These are phyloP conservation scores for Pythium grandisporangium DNA, from an alignment of 352 stramenopile genomes.

Conservation along the genomic window DNA sequence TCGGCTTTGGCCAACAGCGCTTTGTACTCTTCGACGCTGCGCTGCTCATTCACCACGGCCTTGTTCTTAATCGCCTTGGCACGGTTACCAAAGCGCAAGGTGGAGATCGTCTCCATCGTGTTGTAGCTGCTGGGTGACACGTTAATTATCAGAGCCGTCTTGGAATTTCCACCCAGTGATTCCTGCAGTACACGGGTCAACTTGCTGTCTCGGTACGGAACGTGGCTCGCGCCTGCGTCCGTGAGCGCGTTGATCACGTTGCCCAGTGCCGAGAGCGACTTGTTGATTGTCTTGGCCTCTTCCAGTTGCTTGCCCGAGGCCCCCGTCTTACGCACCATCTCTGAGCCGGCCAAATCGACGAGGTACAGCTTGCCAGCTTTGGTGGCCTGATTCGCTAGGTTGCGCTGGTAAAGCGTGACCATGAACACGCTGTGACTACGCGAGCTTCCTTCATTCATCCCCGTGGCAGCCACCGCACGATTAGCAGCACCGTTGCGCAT, in stretches of 20 bases:
- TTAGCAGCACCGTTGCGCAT: slow-evolving; percentile 79
- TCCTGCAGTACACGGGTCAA: slow-evolving; percentile 91
- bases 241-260: slow-evolving; percentile 94
- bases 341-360: slow-evolving; percentile 91
- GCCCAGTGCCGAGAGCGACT: slow-evolving; percentile 88
- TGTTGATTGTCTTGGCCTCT: slow-evolving; percentile 96
- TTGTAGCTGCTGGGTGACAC: slow-evolving; percentile 88
- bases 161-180: slow-evolving; percentile 91
- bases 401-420: slow-evolving; percentile 82
- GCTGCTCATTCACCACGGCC: slow-evolving; percentile 89
- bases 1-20: slow-evolving; percentile 72
- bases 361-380: slow-evolving; percentile 89
- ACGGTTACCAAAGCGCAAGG: slow-evolving; percentile 84
- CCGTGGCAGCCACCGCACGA: slow-evolving; percentile 82
- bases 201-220: slow-evolving; percentile 89
- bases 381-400: slow-evolving; percentile 81
- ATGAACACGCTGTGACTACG: slow-evolving; percentile 91
- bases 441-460: slow-evolving; percentile 92
- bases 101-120: slow-evolving; percentile 87
- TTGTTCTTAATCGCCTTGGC: slow-evolving; percentile 96
- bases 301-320: slow-evolving; percentile 87
- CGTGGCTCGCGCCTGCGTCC: slow-evolving; percentile 62
- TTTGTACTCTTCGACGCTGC: slow-evolving; percentile 89
- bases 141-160: slow-evolving; percentile 92
- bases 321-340: slow-evolving; percentile 92